A percentile compares a stretch with the other conserved stretches of the same genome.
Conservation (phyloP, 2,329 filamentous ascomycete genomes). For the Alternaria panax region DNA sequence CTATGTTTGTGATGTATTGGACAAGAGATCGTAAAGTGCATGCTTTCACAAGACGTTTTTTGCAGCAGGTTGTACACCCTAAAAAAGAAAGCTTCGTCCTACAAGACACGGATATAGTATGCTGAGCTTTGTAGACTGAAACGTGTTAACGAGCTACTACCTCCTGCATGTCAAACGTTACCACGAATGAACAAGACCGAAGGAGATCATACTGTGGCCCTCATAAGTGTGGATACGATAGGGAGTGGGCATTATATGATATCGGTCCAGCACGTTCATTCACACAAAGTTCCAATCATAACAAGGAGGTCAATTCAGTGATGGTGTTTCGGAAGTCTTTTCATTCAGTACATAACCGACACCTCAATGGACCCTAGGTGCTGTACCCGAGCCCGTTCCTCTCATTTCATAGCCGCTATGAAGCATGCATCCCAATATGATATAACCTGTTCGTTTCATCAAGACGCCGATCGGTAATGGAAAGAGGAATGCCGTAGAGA, state of each 20-base stretch:
- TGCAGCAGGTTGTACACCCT: neutral
- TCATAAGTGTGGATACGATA: neutral
- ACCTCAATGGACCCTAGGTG: constrained; percentile 32
- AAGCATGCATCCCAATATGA: constrained; percentile 40
- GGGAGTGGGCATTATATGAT: neutral
- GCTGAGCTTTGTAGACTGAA: neutral
- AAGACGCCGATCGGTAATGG: constrained; percentile 47
- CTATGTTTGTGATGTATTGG: neutral
- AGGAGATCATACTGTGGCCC: neutral
- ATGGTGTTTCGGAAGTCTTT: constrained; percentile 39
- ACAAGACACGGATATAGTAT: neutral
- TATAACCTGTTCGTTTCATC: constrained; percentile 42
- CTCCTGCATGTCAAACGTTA: neutral
- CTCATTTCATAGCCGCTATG: constrained; percentile 44
- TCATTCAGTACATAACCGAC: constrained; percentile 49
- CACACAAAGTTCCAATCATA: neutral
- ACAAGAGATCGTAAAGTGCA: neutral
- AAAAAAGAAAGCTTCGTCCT: neutral
- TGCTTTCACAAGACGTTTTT: neutral
- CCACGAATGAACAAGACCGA: neutral
- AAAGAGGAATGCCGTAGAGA: constrained; percentile 47
- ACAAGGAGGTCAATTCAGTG: neutral
- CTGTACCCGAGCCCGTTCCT: constrained; percentile 37
- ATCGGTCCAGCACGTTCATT: neutral
- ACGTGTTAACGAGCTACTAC: neutral